These are phyloP conservation scores for Plantago lanceolata DNA, from an alignment of 305 asterid genomes.

Conservation along the genomic window DNA sequence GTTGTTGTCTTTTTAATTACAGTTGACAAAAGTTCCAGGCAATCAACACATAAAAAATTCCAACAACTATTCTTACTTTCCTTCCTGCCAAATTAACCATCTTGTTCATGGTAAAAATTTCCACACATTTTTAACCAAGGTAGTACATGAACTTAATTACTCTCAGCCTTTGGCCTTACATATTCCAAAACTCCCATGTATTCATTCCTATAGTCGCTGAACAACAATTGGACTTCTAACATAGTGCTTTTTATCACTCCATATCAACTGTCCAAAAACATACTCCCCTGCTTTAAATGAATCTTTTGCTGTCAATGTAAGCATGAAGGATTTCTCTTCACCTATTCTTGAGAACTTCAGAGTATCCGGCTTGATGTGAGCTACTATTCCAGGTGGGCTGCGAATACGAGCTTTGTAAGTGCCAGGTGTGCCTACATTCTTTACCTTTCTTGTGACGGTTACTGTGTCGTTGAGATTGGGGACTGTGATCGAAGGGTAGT, in stretches of 20 bases:
- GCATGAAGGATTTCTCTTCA: conserved; percentile 56
- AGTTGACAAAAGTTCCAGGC: neutral
- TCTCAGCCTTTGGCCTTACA: conserved; percentile 7
- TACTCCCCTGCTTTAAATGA: conserved; percentile 35
- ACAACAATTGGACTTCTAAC: conserved; percentile 78
- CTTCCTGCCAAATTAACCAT: neutral
- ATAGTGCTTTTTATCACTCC: conserved; percentile 71
- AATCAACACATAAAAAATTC: neutral
- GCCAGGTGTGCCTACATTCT: conserved; percentile 71
- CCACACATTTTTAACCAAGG: neutral
- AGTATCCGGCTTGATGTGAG: conserved; percentile 41
- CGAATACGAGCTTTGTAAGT: conserved; percentile 55
- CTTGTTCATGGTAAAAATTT: neutral
- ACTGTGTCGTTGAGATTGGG: conserved; percentile 49
- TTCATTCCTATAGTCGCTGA: conserved; percentile 32
- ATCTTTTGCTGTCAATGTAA: conserved; percentile 37
- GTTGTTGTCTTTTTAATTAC: no score
- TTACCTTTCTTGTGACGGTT: conserved; percentile 57
- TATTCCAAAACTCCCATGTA: conserved; percentile 12
- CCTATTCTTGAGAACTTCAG: conserved; percentile 44
- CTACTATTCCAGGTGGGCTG: conserved; percentile 53
- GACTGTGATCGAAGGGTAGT: conserved; percentile 85
- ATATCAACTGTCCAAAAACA: conserved; percentile 64
- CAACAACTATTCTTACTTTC: neutral
- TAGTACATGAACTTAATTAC: neutral